Evolutionary conservation across 2,329 filamentous ascomycete genomes (phyloP), one percentile per base, ranked within the genome.

Genomic region (Fonsecaea pugnacius): DNA sequence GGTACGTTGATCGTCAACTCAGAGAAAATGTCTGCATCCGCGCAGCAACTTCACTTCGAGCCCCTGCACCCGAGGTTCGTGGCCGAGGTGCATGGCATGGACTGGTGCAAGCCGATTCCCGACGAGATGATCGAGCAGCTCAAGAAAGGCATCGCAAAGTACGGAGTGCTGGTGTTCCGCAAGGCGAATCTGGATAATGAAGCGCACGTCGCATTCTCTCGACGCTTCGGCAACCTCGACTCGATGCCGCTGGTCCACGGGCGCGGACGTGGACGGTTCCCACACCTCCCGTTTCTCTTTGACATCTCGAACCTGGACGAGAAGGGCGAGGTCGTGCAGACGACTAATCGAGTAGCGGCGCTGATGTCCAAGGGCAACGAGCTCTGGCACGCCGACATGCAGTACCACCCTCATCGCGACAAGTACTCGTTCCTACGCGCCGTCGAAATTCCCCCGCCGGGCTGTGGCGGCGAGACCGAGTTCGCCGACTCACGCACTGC

Each of bases 1-100:
- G 27, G 27, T 30, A 30, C 27, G 27, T 30, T 30, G 4, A 30
- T 1, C 27, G 4, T 30, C 27, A 30, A 30, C 3, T 30, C 27
- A 30, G 27, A 4, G 1, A 30, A 30, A 4, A 30, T 30, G 27
- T 30, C 27, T 5, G 27, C 27, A 5, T 30, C 27, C 27, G 27
- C 27, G 27, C 27, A 30, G 27, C 27, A 30, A 30, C 27, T 30
- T 30, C 27, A 30, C 27, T 30, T 30, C 4, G 27, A 30, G 27
- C 27, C 27, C 27, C 27, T 30, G 27, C 27, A 30, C 27, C 73
- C 75, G 1, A 78, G 62, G 32, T 79, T 78, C 67, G 76, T 69
- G 4, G 76, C 75, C 6, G 77, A 79, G 56, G 69, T 79, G 32
- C 63, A 70, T 27, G 76, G 76, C 5, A 70, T 78, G 5, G 73